Evolutionary conservation across 1,139 yeast species (phyloP), one percentile per base, ranked within the genome.

Genomic region (Yamadazyma friedrichii): DNA sequence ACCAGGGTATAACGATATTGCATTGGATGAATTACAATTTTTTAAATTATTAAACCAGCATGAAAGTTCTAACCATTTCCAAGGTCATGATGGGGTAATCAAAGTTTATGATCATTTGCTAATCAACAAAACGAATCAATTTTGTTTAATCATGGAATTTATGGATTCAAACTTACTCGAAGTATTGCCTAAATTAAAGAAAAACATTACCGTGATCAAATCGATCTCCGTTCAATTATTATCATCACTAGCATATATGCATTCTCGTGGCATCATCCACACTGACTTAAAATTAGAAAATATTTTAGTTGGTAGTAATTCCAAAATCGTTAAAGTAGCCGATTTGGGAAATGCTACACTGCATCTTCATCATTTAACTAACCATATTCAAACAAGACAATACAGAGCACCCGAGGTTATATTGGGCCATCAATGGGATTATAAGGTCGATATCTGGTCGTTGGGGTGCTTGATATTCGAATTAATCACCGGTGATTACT

Each of bases 341-440:
- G 96, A 88, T 57, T 70, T 88, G 42, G 96, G 96, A 16, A 88
- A 88, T 58, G 94, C 95, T 0, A 86, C 95, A 50, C 84, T 84
- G 77, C 69, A 76, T 9, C 68, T 78, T 53, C 74, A 73, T 35
- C 95, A 88, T 59, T 85, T 84, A 61, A 84, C 95, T 13, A 79
- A 85, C 59, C 93, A 85, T 55, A 86, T 88, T 49, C 95, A 88
- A 62, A 88, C 96, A 1, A 70, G 96, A 35, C 95, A 88, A 58
- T 88, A 88, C 59, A 67, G 96, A 29, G 76, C 94, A 1, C 95
- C 95, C 0, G 96, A 88, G 59, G 83, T 86, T 20, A 64, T 77
- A 20, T 67, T 78, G 40, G 62, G 82, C 37, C 86, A 89, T 36
- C 59, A 71, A 15, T 88, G 95, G 95, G 95, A 96, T 10, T 85